Evolutionary conservation across 2,329 filamentous ascomycete species (phyloP), one percentile per base, ranked within the genome.

Genomic region (Pezizomycotina sp.): DNA sequence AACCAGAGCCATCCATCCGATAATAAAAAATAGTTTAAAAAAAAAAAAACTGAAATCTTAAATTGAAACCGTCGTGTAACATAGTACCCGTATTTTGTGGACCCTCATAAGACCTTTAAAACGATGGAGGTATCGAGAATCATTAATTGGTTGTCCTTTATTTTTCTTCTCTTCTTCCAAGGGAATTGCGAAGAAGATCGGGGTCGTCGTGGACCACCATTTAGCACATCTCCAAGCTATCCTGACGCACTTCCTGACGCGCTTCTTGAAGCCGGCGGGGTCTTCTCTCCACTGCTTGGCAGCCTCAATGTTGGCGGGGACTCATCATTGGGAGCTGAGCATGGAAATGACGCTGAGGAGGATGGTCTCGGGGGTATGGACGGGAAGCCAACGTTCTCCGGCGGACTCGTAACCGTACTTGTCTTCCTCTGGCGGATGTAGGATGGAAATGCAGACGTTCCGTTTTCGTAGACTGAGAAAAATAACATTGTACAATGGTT

Each of bases 241-340:
- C 77, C 81, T 62, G 2, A 92, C 82, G 52, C 78, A 82, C 55
- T 70, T 72, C 52, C 83, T 64, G 42, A 83, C 84, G 43, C 69
- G 64, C 59, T 69, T 77, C 59, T 81, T 71, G 55, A 92, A 98
- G 32, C 84, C 80, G 42, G 64, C 65, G 36, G 64, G 61, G 52
- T 92, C 80, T 52, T 89, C 81, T 34, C 89, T 70, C 69, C 89
- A 77, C 62, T 93, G 60, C 43, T 78, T 70, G 7, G 86, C 89
- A 3, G 89, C 89, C 62, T 95, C 86, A 18, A 93, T 73, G 55
- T 98, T 95, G 31, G 89, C 89, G 89, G 82, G 50, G 77, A 86
- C 65, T 95, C 89, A 53, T 92, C 82, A 56, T 98, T 98, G 31
- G 89, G 78, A 77, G 46, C 80, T 75, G 47, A 98, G 73, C 63